A percentile compares a stretch with the other conserved stretches of the same genome.
These are phyloP conservation scores for Pyronema omphalodes DNA, from an alignment of 495 filamentous ascomycete species.

Conservation along the genomic window DNA sequence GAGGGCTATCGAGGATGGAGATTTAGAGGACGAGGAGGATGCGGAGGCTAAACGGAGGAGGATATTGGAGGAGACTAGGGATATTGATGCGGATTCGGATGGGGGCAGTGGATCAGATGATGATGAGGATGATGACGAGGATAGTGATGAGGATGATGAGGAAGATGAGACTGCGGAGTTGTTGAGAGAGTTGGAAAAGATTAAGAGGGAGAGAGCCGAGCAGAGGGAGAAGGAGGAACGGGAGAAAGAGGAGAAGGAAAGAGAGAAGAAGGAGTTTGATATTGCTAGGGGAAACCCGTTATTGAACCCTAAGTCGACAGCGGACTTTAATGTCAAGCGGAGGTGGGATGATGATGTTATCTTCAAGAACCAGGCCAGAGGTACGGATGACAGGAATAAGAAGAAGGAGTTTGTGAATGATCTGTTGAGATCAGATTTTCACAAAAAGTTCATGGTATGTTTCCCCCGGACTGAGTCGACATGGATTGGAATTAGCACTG, in stretches of 20 bases:
- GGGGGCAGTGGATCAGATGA: constrained; percentile 30
- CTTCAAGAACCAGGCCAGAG: constrained; percentile 94
- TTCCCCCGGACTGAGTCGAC: constrained; percentile 3
- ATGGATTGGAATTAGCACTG: constrained; percentile 23
- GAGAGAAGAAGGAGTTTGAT: constrained; percentile 66
- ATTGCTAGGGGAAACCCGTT: constrained; percentile 88
- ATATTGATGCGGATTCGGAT: constrained; percentile 81
- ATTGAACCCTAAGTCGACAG: constrained; percentile 42
- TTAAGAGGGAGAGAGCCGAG: constrained; percentile 74
- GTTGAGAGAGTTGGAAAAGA: constrained; percentile 83
- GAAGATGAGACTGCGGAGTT: constrained; percentile 84
- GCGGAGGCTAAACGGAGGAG: constrained; percentile 66
- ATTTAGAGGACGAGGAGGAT: constrained; percentile 44
- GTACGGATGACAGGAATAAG: constrained; percentile 76
- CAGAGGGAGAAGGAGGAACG: constrained; percentile 72
- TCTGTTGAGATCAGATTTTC: constrained; percentile 84
- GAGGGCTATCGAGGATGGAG: constrained; percentile 42
- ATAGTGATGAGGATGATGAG: constrained; percentile 42
- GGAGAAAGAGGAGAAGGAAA: constrained; percentile 55
- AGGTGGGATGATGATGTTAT: constrained; percentile 99
- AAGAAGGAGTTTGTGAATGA: constrained; percentile 97
- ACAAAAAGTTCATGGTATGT: constrained; percentile 89
- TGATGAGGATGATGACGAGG: constrained; percentile 55
- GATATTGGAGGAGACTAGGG: constrained; percentile 71
- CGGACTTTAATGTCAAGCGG: constrained; percentile 55